phyloP scores from a whole-genome alignment of 441 rosid genomes.

The Populus tomentosa region DNA sequence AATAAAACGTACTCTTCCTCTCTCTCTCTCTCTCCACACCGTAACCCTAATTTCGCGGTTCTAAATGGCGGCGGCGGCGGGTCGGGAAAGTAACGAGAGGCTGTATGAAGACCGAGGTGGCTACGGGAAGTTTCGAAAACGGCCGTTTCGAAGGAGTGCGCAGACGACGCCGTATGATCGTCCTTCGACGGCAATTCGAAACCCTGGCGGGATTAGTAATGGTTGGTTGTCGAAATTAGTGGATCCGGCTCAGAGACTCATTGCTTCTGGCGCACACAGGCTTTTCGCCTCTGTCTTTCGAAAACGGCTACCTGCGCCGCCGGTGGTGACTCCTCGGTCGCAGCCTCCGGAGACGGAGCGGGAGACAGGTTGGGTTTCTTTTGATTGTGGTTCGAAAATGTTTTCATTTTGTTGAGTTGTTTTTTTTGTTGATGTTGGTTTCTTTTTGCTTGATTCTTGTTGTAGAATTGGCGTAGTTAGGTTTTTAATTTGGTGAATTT shows the following conservation, averaged over 20 bases:
- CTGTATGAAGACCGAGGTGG: constrained; percentile 58
- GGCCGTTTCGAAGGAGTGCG: constrained; percentile 40
- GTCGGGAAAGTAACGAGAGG: constrained; percentile 50
- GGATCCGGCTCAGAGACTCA: constrained; percentile 86
- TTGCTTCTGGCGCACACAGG: constrained; percentile 65
- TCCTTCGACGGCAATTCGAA: constrained; percentile 46
- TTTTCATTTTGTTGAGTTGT: neutral
- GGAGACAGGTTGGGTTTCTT: constrained; percentile 40
- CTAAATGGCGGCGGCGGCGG: constrained; percentile 52
- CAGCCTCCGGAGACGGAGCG: constrained; percentile 52
- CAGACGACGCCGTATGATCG: constrained; percentile 78
- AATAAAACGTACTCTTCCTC: no score
- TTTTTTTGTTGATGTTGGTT: neutral
- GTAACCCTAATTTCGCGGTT: constrained; percentile 9
- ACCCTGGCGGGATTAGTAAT: constrained; percentile 26
- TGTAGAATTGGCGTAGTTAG: neutral
- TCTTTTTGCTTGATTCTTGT: neutral
- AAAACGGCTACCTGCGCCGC: constrained; percentile 60
- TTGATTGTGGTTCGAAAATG: neutral
- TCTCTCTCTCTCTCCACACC: neutral
- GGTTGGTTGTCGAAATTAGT: constrained; percentile 87
- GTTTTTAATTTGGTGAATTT: neutral
- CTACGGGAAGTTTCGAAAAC: constrained; percentile 69
- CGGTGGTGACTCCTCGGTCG: neutral
- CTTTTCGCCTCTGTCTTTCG: constrained; percentile 63